Conservation (phyloP, 2,329 filamentous ascomycete species). For the Verticillium zaregamsianum region DNA sequence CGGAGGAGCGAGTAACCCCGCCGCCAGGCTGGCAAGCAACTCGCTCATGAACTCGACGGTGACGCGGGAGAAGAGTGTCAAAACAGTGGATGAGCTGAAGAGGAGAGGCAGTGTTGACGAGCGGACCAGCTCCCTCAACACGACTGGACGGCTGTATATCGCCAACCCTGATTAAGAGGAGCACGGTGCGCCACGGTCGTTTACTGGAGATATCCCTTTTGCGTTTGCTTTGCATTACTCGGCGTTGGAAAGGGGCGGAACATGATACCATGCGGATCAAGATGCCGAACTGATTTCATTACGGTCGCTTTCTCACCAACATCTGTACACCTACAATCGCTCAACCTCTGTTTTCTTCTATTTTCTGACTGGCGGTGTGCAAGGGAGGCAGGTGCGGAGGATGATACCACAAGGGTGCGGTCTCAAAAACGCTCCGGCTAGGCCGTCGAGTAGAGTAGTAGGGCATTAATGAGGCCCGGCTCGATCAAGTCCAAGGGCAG, state of each 20-base stretch:
- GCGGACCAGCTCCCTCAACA: slow-evolving; percentile 67
- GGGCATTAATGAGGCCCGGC: not conserved
- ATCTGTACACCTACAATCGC: slow-evolving; percentile 4
- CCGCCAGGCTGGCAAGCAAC: slow-evolving; percentile 52
- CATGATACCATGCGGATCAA: not conserved
- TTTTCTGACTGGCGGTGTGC: not conserved
- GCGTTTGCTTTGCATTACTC: slow-evolving; percentile 6
- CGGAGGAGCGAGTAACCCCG: slow-evolving; percentile 21
- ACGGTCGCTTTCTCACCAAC: slow-evolving; percentile 1
- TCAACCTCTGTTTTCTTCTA: slow-evolving; percentile 1
- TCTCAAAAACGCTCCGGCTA: not conserved
- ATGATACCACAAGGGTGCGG: slow-evolving; percentile 9
- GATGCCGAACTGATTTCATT: not conserved
- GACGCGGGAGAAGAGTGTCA: slow-evolving; percentile 61
- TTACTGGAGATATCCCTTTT: not conserved
- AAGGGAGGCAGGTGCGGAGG: slow-evolving; percentile 2
- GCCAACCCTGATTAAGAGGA: slow-evolving; percentile 69
- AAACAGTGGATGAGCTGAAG: slow-evolving; percentile 66
- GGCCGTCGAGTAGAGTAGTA: not conserved
- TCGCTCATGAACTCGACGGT: slow-evolving; percentile 54
- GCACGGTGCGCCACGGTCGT: not conserved
- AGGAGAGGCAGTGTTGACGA: slow-evolving; percentile 82
- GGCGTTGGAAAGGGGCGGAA: slow-evolving; percentile 9
- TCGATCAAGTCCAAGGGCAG: not conserved
- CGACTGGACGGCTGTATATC: slow-evolving; percentile 71